Percentiles rank a stretch among this genome's conserved stretches.
These are phyloP conservation scores for Amoebophrya sp. DNA, from an alignment of 169 alveolate species.

Conservation along the genomic window DNA sequence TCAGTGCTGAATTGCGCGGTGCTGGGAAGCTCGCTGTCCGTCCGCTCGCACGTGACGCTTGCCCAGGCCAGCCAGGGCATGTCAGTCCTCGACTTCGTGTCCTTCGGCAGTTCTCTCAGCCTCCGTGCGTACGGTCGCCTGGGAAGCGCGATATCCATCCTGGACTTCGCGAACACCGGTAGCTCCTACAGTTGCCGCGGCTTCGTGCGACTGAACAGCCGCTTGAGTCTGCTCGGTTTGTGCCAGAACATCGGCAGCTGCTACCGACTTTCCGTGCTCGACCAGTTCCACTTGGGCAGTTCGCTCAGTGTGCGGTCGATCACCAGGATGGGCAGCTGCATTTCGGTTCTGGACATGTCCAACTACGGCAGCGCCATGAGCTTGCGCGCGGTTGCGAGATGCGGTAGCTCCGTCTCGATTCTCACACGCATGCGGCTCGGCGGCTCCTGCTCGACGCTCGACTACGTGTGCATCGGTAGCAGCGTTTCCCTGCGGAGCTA, in stretches of 20 bases:
- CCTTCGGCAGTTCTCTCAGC: slow-evolving; percentile 2
- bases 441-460: neutral
- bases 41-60: neutral
- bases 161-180: neutral
- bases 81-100: neutral
- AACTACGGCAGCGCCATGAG: neutral
- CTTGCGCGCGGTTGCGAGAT: neutral
- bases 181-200: neutral
- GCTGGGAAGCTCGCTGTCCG: slow-evolving; percentile 12
- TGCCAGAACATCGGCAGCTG: neutral
- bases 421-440: neutral
- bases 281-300: slow-evolving; percentile 18
- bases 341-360: neutral
- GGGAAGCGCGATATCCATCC: neutral
- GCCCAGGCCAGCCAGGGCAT: neutral
- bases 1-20: neutral
- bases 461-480: neutral
- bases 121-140: neutral
- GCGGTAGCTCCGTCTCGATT: neutral
- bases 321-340: neutral
- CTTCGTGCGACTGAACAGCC: slow-evolving; percentile 3
- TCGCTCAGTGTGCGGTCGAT: neutral
- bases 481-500: neutral
- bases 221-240: neutral
- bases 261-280: slow-evolving; percentile 19